These are phyloP conservation scores for Mycena floridula DNA, from an alignment of 768 basidiomycete species.

Conservation along the genomic window DNA sequence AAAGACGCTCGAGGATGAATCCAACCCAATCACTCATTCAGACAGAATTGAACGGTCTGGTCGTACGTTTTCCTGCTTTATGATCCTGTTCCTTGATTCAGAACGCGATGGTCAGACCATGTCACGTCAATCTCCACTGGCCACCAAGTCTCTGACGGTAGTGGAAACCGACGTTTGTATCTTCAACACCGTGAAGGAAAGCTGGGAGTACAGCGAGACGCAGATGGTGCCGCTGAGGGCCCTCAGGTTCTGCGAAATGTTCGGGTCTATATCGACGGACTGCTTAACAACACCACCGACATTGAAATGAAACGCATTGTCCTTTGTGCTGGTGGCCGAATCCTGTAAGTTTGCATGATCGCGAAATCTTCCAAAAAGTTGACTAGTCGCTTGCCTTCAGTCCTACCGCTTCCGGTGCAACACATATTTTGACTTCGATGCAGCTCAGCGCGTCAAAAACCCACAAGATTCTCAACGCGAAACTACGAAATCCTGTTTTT, in stretches of 20 bases:
- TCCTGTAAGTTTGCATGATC: conserved; percentile 41
- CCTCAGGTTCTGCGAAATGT: conserved; percentile 36
- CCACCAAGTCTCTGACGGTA: conserved; percentile 57
- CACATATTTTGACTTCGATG: conserved; percentile 75
- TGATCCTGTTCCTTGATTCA: neutral
- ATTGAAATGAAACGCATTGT: conserved; percentile 73
- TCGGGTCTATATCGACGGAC: conserved; percentile 67
- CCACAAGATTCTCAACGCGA: conserved; percentile 52
- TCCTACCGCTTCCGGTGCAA: conserved; percentile 51
- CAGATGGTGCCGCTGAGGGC: conserved; percentile 9
- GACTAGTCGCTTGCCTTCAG: conserved; percentile 27
- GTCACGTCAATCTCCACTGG: conserved; percentile 61
- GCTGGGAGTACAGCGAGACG: conserved; percentile 29
- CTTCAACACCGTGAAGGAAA: conserved; percentile 40
- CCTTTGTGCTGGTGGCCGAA: conserved; percentile 56
- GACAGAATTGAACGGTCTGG: conserved; percentile 58
- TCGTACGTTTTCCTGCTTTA: conserved; percentile 18
- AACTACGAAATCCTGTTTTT: conserved; percentile 40
- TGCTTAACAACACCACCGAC: conserved; percentile 65
- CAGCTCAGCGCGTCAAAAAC: conserved; percentile 68
- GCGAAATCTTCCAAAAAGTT: conserved; percentile 2
- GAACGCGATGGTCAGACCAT: conserved; percentile 32
- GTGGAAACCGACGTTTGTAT: conserved; percentile 28
- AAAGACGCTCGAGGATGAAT: conserved; percentile 50
- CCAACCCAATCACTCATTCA: conserved; percentile 78